Conservation (phyloP, 164 flowering plant genomes). For the Chloranthus sessilifolius region DNA sequence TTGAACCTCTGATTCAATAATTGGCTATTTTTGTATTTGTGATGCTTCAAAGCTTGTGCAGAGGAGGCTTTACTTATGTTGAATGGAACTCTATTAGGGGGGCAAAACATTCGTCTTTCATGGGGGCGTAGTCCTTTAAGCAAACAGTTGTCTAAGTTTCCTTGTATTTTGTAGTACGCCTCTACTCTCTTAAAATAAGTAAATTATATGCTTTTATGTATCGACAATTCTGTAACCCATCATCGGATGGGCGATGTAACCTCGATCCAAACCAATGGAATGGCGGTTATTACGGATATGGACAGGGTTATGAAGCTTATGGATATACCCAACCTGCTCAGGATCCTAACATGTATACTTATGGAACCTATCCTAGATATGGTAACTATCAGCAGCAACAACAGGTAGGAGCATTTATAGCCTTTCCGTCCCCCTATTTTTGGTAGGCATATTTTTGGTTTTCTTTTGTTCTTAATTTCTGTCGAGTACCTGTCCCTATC, state of each 20-base stretch:
- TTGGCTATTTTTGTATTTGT: no score
- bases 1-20: no score
- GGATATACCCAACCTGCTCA: conserved; percentile 64
- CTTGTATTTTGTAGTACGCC: no score
- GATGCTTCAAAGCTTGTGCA: conserved; percentile 47
- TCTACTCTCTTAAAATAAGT: no score
- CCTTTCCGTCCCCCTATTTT: no score
- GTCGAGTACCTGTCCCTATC: no score
- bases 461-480: no score
- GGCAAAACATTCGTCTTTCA: conserved; percentile 65
- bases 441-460: no score
- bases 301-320: conserved; percentile 58
- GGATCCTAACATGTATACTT: conserved; percentile 62
- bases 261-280: conserved; percentile 59
- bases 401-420: no score
- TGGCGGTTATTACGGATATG: conserved; percentile 52
- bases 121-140: conserved; percentile 85
- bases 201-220: no score
- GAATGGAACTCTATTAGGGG: conserved; percentile 63
- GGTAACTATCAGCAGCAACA: conserved; percentile 60
- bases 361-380: conserved; percentile 59
- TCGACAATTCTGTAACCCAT: conserved; percentile 3
- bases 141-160: conserved; percentile 39
- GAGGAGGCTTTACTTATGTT: conserved; percentile 71
- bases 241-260: conserved; percentile 34